These are phyloP conservation scores for Botryococcus braunii DNA, from an alignment of 163 green algal species.

Conservation along the genomic window DNA sequence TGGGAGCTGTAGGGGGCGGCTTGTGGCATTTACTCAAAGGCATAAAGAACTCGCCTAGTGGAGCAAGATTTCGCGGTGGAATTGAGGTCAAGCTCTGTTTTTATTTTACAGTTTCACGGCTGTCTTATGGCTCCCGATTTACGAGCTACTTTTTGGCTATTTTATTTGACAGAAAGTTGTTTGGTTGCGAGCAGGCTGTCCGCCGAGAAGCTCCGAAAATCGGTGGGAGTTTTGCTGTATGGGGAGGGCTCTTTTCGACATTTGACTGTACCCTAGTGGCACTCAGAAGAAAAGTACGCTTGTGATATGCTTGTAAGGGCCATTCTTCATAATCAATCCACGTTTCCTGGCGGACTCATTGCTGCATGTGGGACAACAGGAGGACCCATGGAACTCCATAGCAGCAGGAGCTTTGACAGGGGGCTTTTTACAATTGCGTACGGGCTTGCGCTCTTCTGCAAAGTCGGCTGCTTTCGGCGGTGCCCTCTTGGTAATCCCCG, in stretches of 20 bases:
- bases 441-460: slow-evolving; percentile 58
- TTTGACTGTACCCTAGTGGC: slow-evolving; percentile 95
- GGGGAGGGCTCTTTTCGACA: slow-evolving; percentile 93
- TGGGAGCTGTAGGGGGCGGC: slow-evolving; percentile 93
- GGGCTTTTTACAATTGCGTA: slow-evolving; percentile 87
- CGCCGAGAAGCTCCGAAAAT: slow-evolving; percentile 83
- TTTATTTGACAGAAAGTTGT: too few relatives aligned
- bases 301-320: neutral
- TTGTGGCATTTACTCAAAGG: slow-evolving; percentile 89
- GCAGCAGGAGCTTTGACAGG: slow-evolving; percentile 82
- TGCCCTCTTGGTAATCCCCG: slow-evolving; percentile 81
- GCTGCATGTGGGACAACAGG: slow-evolving; percentile 29
- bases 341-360: neutral
- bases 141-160: too few relatives aligned
- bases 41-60: slow-evolving; percentile 80
- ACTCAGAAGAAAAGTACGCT: slow-evolving; percentile 46
- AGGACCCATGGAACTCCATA: slow-evolving; percentile 99
- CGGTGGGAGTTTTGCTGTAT: slow-evolving; percentile 94
- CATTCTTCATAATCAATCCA: neutral
- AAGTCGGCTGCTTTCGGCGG: slow-evolving; percentile 87
- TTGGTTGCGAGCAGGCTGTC: slow-evolving; percentile 56
- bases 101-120: neutral
- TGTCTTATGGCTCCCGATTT: too few relatives aligned
- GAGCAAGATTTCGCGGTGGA: slow-evolving; percentile 61
- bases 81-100: slow-evolving; percentile 56